Evolutionary conservation across 2,329 filamentous ascomycete species (phyloP), one percentile per base, ranked within the genome.

Genomic region (Xylariales sp.): DNA sequence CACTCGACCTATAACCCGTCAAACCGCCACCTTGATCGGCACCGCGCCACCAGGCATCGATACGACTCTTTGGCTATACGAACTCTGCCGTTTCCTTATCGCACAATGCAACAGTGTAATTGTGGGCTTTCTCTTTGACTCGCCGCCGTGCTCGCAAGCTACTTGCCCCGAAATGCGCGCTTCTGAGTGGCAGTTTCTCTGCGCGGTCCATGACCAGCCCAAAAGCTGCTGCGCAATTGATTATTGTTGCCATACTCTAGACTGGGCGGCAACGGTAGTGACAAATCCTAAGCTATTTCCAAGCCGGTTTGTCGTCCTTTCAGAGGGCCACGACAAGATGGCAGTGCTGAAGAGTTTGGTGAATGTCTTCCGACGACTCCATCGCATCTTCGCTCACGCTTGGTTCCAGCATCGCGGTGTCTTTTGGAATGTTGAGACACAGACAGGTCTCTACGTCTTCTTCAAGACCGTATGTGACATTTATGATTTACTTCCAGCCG

Each of bases 91-190:
- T 44, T 95, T 97, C 60, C 81, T 98, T 42, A 94, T 91, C 37
- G 85, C 91, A 49, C 90, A 96, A 65, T 91, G 88, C 60, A 98
- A 98, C 67, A 81, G 83, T 46, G 78, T 98, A 40, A 87, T 97
- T 49, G 82, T 95, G 42, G 88, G 88, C 46, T 91, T 98, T 55
- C 88, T 98, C 53, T 87, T 89, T 58, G 93, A 97, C 63, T 76
- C 74, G 29, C 91, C 91, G 6, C 84, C 91, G 4, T 98, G 93
- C 67, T 95, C 88, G 42, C 78, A 86, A 12, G 73, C 75, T 46
- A 96, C 93, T 2, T 98, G 93, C 56, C 89, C 90, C 21, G 93
- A 98, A 66, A 98, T 98, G 93, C 89, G 93, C 56, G 93, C 93
- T 3, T 93, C 87, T 20, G 91, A 98, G 69, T 98, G 93, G 93